These are phyloP conservation scores for Entomortierella lignicola DNA, from an alignment of 192 early-diverging fungal species.

Conservation along the genomic window DNA sequence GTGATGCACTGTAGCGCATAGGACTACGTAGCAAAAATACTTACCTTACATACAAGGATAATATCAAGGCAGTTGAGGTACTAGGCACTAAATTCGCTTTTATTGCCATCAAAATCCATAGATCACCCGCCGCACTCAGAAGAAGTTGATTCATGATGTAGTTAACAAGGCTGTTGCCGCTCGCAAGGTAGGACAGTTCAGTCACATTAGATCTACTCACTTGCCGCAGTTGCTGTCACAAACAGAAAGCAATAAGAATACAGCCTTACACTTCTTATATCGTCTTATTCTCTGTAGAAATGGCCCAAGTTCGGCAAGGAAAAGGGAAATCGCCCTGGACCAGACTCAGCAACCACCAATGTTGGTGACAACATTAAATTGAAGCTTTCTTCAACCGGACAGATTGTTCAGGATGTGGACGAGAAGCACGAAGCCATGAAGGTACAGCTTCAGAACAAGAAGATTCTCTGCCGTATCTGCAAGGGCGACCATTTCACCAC, in stretches of 20 bases:
- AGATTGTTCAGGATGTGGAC: constrained; percentile 71
- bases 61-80: not conserved
- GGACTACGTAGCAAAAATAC: not conserved
- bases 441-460: constrained; percentile 75
- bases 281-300: constrained; percentile 57
- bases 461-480: constrained; percentile 94
- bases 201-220: not conserved
- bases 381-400: constrained; percentile 81
- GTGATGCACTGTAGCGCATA: not conserved
- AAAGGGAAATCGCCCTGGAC: constrained; percentile 79
- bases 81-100: not conserved
- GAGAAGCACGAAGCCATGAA: constrained; percentile 72
- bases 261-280: not conserved
- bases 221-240: no score
- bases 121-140: constrained; percentile 85
- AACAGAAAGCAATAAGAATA: no score
- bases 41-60: not conserved
- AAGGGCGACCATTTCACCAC: constrained; percentile 96
- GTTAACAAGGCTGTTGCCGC: constrained; percentile 92
- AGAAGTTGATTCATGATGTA: constrained; percentile 79
- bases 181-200: constrained; percentile 78
- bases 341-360: constrained; percentile 89
- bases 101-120: constrained; percentile 19
- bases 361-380: constrained; percentile 89
- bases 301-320: constrained; percentile 96